Conservation (phyloP, 2,329 filamentous ascomycete species). For the Alternaria angustiovoidea region DNA sequence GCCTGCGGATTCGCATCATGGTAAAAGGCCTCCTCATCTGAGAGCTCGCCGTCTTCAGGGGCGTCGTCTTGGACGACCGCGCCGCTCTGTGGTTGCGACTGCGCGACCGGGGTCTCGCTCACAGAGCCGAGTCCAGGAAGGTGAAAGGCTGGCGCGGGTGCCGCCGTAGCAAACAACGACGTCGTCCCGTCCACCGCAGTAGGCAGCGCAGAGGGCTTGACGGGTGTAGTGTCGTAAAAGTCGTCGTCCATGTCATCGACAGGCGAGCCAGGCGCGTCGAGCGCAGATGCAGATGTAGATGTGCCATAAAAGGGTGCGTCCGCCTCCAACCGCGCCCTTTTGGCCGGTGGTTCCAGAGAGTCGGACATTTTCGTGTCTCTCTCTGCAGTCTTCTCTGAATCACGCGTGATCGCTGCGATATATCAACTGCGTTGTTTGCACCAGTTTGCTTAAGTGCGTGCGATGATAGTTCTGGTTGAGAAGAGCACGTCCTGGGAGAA, state of each 20-base stretch:
- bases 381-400: constrained; percentile 36
- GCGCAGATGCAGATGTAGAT: constrained; percentile 33
- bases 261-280: constrained; percentile 50
- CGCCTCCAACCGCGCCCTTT: constrained; percentile 51
- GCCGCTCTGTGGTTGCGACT: constrained; percentile 26
- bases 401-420: constrained; percentile 37
- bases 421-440: constrained; percentile 40
- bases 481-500: constrained; percentile 21
- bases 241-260: constrained; percentile 52
- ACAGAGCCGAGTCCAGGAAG: constrained; percentile 49
- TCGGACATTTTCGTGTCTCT: constrained; percentile 43
- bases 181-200: constrained; percentile 24
- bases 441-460: constrained; percentile 37
- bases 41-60: constrained; percentile 47
- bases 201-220: constrained; percentile 35
- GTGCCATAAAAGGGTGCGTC: constrained; percentile 50
- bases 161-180: constrained; percentile 31
- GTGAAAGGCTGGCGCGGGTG: constrained; percentile 36
- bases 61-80: constrained; percentile 29
- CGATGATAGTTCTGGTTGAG: constrained; percentile 32
- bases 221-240: constrained; percentile 48
- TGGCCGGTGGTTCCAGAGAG: constrained; percentile 51
- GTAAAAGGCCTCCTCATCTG: constrained; percentile 41
- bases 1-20: constrained; percentile 33
- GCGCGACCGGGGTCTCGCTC: constrained; percentile 32